These are phyloP conservation scores for Hansenula sp. DNA, from an alignment of 1,139 yeast genomes.

Conservation along the genomic window DNA sequence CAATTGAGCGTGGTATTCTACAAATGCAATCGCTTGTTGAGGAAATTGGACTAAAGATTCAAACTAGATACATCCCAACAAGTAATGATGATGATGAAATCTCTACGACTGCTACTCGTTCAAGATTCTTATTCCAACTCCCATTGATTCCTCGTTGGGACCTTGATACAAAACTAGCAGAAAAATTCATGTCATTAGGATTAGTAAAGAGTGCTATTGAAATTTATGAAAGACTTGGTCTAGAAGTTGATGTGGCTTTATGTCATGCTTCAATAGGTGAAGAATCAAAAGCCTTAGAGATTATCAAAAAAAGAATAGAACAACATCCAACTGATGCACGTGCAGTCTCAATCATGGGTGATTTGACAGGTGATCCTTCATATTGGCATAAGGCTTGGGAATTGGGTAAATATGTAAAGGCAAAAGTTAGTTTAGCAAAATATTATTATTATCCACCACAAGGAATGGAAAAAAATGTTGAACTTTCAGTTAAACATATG, in stretches of 20 bases:
- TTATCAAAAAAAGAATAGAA: slow-evolving; percentile 52
- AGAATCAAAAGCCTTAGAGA: slow-evolving; percentile 57
- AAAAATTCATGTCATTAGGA: slow-evolving; percentile 83
- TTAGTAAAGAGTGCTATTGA: slow-evolving; percentile 84
- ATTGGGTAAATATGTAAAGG: slow-evolving; percentile 74
- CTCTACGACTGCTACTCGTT: slow-evolving; percentile 40
- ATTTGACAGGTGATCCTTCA: slow-evolving; percentile 69
- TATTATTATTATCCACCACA: slow-evolving; percentile 67
- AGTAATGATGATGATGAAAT: slow-evolving; percentile 28
- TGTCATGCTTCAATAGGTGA: slow-evolving; percentile 88
- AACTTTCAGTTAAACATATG: slow-evolving; percentile 59
- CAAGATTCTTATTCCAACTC: slow-evolving; percentile 68
- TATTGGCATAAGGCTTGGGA: slow-evolving; percentile 90
- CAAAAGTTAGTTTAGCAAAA: slow-evolving; percentile 78
- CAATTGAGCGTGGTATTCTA: slow-evolving; percentile 89
- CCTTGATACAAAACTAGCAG: slow-evolving; percentile 80
- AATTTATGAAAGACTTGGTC: slow-evolving; percentile 74
- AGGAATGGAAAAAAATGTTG: slow-evolving; percentile 49
- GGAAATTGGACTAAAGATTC: slow-evolving; percentile 73
- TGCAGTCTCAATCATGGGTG: slow-evolving; percentile 83
- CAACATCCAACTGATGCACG: slow-evolving; percentile 73
- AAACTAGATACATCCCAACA: slow-evolving; percentile 56
- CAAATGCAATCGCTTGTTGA: slow-evolving; percentile 93
- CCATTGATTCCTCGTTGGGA: slow-evolving; percentile 84
- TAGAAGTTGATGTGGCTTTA: slow-evolving; percentile 81